Percentiles rank a stretch among this genome's conserved stretches.
Evolutionary conservation across 1,284 basidiomycete species (phyloP).

Genomic region (Puccinia novopanici): DNA sequence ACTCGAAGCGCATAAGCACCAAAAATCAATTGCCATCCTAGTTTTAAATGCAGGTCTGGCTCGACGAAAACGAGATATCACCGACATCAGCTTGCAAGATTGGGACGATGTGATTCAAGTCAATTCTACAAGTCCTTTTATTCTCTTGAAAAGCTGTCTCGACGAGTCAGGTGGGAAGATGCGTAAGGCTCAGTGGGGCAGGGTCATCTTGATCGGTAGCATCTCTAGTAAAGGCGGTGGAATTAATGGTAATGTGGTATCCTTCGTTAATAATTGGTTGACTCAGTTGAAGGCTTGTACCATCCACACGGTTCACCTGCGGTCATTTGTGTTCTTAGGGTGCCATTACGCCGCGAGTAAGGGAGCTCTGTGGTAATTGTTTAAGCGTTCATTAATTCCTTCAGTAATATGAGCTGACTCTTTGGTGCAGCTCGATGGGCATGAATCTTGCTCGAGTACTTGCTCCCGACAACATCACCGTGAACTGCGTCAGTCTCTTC

Average conservation of each 20-base stretch:
- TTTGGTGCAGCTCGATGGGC: slow-evolving; percentile 9
- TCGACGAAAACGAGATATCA: slow-evolving; percentile 5
- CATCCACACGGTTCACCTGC: too few species aligned
- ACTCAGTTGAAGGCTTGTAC: neutral
- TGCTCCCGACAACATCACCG: slow-evolving; percentile 26
- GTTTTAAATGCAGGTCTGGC: slow-evolving; percentile 16
- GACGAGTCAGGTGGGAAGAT: slow-evolving; percentile 11
- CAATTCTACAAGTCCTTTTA: slow-evolving; percentile 20
- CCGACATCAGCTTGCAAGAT: slow-evolving; percentile 16
- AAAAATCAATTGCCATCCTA: neutral
- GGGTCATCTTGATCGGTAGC: slow-evolving; percentile 28
- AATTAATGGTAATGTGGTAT: slow-evolving; percentile 7
- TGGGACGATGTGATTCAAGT: slow-evolving; percentile 19
- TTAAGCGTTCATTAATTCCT: neutral
- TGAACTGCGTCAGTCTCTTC: neutral
- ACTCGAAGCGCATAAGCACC: neutral
- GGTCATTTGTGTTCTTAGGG: neutral
- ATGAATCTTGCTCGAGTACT: slow-evolving; percentile 25
- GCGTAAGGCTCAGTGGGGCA: slow-evolving; percentile 3
- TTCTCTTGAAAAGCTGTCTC: slow-evolving; percentile 2
- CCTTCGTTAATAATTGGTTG: neutral
- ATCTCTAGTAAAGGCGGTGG: slow-evolving; percentile 31
- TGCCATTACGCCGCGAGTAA: slow-evolving; percentile 37
- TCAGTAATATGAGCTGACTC: neutral
- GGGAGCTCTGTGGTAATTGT: slow-evolving; percentile 10